These are phyloP conservation scores for Dovyalis caffra DNA, from an alignment of 345 rosid species.

Conservation along the genomic window DNA sequence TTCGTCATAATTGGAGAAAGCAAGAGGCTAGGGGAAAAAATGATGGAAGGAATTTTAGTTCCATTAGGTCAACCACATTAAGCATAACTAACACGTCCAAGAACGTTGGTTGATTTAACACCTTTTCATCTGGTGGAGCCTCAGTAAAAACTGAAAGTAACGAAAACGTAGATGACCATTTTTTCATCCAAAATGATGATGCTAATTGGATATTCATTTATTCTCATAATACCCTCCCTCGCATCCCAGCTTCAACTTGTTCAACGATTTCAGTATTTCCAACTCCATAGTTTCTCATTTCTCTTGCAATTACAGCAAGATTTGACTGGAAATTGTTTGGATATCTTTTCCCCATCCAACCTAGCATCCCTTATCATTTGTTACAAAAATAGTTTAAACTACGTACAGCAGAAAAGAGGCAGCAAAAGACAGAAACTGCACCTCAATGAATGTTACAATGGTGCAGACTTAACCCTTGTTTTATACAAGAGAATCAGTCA, in stretches of 20 bases:
- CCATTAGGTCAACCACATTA: no score
- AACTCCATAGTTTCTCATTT: background rate
- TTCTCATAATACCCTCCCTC: background rate
- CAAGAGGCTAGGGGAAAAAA: background rate
- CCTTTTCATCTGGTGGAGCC: no score
- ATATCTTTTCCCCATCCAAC: no score
- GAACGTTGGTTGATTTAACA: no score
- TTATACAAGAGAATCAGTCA: slow-evolving; percentile 7
- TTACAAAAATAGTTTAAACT: background rate
- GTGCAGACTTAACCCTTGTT: background rate
- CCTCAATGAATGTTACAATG: background rate
- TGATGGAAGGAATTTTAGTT: no score
- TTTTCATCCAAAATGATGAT: no score
- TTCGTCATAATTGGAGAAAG: background rate
- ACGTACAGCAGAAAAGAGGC: background rate
- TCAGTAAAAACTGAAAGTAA: no score
- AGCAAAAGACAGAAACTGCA: background rate
- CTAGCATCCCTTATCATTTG: no score
- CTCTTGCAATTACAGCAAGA: background rate
- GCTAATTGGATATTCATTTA: background rate
- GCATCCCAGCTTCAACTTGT: background rate
- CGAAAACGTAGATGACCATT: no score
- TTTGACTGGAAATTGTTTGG: background rate
- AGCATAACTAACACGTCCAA: no score
- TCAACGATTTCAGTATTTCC: background rate